Conservation (phyloP, 1,284 basidiomycete species). For the Sparassis latifolia region DNA sequence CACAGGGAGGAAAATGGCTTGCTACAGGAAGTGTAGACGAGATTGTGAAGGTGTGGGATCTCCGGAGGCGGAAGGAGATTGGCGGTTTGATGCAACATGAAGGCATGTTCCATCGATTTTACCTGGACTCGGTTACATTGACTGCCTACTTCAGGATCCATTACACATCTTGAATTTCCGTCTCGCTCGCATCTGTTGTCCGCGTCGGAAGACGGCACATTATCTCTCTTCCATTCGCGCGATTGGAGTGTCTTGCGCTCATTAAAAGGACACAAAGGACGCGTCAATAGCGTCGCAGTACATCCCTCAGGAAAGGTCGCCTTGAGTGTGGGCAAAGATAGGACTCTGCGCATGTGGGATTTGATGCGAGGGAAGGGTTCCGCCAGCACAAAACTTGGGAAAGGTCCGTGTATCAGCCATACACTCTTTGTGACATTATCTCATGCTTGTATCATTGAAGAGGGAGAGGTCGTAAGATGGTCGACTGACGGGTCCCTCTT, state of each 20-base stretch:
- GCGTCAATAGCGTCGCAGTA: constrained; percentile 84
- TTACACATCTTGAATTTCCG: constrained; percentile 85
- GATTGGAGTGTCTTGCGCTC: constrained; percentile 90
- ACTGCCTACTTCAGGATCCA: constrained; percentile 58
- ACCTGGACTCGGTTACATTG: constrained; percentile 9
- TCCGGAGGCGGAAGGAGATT: constrained; percentile 85
- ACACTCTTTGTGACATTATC: background rate
- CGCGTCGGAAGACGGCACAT: constrained; percentile 84
- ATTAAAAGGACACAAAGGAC: constrained; percentile 90
- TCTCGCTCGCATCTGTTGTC: constrained; percentile 86
- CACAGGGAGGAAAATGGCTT: constrained; percentile 88
- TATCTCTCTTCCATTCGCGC: constrained; percentile 86
- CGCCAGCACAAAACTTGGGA: constrained; percentile 83
- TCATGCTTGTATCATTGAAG: constrained; percentile 30
- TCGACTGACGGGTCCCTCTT: constrained; percentile 72
- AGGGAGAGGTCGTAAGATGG: constrained; percentile 86
- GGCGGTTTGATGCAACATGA: constrained; percentile 91
- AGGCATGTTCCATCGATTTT: constrained; percentile 45
- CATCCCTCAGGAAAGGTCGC: constrained; percentile 92
- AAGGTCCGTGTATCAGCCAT: constrained; percentile 43
- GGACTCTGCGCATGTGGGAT: constrained; percentile 96
- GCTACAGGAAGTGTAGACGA: constrained; percentile 94
- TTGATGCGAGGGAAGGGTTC: constrained; percentile 90
- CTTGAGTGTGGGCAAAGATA: constrained; percentile 86
- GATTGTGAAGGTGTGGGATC: constrained; percentile 96